Conservation (phyloP, 768 basidiomycete genomes). For the Lactarius akahatsu region DNA sequence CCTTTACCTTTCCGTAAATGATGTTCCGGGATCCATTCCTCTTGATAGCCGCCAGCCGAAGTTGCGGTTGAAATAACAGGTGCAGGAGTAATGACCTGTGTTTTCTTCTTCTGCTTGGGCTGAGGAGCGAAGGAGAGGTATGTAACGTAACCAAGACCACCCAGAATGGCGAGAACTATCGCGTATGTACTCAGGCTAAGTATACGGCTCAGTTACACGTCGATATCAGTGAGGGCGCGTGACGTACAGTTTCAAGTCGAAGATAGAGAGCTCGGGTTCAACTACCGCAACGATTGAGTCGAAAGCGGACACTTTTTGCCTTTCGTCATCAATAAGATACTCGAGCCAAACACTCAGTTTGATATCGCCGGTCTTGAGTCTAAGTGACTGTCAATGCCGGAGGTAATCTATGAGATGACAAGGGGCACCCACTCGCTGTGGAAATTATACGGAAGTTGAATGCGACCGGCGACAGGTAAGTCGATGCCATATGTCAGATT, state of each 20-base stretch:
- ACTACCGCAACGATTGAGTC: conserved; percentile 77
- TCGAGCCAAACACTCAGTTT: conserved; percentile 78
- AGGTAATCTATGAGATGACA: not conserved
- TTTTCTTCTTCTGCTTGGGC: conserved; percentile 46
- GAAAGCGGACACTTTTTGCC: conserved; percentile 64
- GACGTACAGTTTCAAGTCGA: conserved; percentile 78
- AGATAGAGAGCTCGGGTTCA: conserved; percentile 73
- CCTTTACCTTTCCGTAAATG: conserved; percentile 70
- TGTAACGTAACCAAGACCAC: conserved; percentile 60
- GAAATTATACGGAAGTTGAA: conserved; percentile 70
- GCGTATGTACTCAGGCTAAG: conserved; percentile 64
- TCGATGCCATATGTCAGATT: conserved; percentile 51
- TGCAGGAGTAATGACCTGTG: conserved; percentile 45
- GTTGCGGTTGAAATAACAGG: conserved; percentile 57
- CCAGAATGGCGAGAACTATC: conserved; percentile 62
- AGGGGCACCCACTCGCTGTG: conserved; percentile 72
- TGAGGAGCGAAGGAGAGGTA: conserved; percentile 67
- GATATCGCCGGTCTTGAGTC: conserved; percentile 33
- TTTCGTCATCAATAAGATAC: conserved; percentile 54
- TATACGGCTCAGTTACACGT: conserved; percentile 6
- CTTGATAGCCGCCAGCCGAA: conserved; percentile 70
- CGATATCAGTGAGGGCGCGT: conserved; percentile 10
- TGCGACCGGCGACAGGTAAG: conserved; percentile 54
- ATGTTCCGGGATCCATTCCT: conserved; percentile 93
- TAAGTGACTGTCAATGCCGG: conserved; percentile 7